Evolutionary conservation across 176 grass and related monocot species (phyloP), one percentile per base, ranked within the genome.

Genomic region (Oryza meridionalis): DNA sequence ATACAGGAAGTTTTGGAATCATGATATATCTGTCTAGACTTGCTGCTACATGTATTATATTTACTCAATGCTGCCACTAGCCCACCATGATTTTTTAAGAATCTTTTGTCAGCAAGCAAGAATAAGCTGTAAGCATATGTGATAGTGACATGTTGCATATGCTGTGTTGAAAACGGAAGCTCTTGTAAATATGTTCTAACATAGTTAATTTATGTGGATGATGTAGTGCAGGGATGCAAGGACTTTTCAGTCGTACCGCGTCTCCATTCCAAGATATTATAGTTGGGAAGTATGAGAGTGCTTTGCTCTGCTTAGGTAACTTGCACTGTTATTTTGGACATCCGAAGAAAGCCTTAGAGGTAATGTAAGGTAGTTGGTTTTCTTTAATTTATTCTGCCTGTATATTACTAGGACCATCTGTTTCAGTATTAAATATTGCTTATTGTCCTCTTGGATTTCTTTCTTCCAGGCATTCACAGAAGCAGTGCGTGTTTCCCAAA

Each of bases 241-340:
- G 89, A n/a, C 35, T 90, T 82, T 98, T 98, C 86, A 93, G 80
- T 51, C 84, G 89, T 86, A 88, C 91, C 59, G 47, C 72, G 51
- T 80, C 90, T 86, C 69, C 85, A 66, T 75, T 77, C 29, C 86
- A 90, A 68, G 96, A 93, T 86, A 88, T 92, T 80, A 83, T 93
- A 72, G 69, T 98, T 63, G 96, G 96, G 74, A 94, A 90, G 84
- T 98, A 95, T 83, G 91, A 98, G 88, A 94, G 85, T 17, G 96
- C 96, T 88, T 81, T 98, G 53, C 87, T 98, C 47, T 95, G 91
- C 82, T 88, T 95, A 92, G 93, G 96, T 32, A 95, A 88, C 79
- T 87, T 98, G 89, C 96, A 98, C 70, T 88, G 87, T 86, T 87
- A 93, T 77, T 98, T 95, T 95, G 96, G 93, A 59, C 96, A 98